Percentiles rank a stretch among this genome's conserved stretches.
phyloP scores from a whole-genome alignment of 1,284 basidiomycete species.

The Microbotryomycetes sp. region DNA sequence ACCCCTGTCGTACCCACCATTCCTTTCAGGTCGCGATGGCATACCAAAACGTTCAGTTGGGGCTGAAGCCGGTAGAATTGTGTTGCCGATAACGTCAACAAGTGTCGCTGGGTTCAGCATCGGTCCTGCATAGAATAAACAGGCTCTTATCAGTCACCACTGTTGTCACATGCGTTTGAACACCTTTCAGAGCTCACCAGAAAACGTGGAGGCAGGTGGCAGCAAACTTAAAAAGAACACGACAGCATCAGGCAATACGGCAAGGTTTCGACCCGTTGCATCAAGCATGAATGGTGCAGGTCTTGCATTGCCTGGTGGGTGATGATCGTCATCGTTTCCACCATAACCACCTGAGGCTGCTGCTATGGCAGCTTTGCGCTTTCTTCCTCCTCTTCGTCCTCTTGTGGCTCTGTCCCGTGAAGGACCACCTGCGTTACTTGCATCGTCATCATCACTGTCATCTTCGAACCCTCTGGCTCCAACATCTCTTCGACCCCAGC shows the following conservation, averaged over 20 bases:
- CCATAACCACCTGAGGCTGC: conserved; percentile 49
- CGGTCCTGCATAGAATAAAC: conserved; percentile 16
- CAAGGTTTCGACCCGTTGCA: conserved; percentile 21
- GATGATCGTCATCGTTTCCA: conserved; percentile 39
- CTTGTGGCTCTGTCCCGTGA: not conserved
- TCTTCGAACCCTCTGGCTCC: not conserved
- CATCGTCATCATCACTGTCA: not conserved
- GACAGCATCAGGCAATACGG: conserved; percentile 58
- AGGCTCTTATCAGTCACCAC: not conserved
- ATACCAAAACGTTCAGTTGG: conserved; percentile 31
- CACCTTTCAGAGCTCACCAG: conserved; percentile 57
- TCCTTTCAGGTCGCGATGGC: conserved; percentile 1
- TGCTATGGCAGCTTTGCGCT: too few relatives aligned
- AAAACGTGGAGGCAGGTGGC: conserved; percentile 63
- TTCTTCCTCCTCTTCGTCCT: conserved; percentile 26
- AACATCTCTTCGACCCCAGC: not conserved
- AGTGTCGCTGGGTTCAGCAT: conserved; percentile 28
- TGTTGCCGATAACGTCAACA: conserved; percentile 31
- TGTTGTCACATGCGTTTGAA: too few relatives aligned
- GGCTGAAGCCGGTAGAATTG: conserved; percentile 28
- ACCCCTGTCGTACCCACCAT: not conserved
- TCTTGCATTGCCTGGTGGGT: conserved; percentile 41
- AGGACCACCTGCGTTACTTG: too few relatives aligned
- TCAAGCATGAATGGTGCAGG: conserved; percentile 31
- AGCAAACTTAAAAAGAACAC: conserved; percentile 74